Percentiles rank a stretch among this genome's conserved stretches.
Conservation (phyloP, 441 rosid genomes). For the Populus trichocarpa region DNA sequence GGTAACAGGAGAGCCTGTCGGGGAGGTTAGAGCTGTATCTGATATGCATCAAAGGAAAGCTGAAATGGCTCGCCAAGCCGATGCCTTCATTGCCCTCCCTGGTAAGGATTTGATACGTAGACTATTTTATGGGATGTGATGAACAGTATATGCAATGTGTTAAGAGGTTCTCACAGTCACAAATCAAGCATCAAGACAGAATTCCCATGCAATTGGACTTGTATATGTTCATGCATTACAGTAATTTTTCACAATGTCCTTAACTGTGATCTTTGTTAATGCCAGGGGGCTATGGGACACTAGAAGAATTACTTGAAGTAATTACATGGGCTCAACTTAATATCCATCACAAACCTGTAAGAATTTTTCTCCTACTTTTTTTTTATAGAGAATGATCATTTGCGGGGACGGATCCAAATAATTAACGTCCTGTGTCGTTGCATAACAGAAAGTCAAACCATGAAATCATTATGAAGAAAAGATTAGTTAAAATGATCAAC, state of each 20-base stretch:
- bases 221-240: not conserved
- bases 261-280: not conserved
- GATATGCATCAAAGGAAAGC: constrained; percentile 98
- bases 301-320: constrained; percentile 93
- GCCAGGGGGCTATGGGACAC: constrained; percentile 97
- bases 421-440: not conserved
- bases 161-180: too few relatives aligned
- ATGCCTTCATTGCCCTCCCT: constrained; percentile 96
- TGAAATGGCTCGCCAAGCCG: constrained; percentile 91
- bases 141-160: not conserved
- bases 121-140: not conserved
- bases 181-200: too few relatives aligned
- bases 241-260: not conserved
- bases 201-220: not conserved
- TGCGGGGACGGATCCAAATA: not conserved
- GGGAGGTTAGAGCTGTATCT: constrained; percentile 93
- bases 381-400: not conserved
- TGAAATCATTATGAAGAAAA: not conserved
- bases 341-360: constrained; percentile 92
- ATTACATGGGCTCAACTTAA: constrained; percentile 98
- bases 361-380: constrained; percentile 13
- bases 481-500: not conserved
- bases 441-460: not conserved
- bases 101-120: constrained; percentile 33
- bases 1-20: constrained; percentile 93